Evolutionary conservation across 1,284 basidiomycete genomes (phyloP).

Genomic region (Cystobasidium sp.): DNA sequence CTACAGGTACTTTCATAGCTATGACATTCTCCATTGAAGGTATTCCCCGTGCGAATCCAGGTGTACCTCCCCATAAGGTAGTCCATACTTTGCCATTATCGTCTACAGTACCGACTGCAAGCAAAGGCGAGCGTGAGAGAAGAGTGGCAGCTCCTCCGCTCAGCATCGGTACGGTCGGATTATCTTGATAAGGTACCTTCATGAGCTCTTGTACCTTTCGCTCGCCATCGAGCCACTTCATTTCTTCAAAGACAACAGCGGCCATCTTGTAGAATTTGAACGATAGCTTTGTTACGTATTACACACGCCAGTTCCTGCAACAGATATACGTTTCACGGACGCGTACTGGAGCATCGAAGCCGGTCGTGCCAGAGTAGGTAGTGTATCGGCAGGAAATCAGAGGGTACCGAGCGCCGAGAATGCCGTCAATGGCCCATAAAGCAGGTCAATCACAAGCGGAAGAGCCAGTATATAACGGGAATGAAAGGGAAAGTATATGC

Average conservation of each 20-base stretch:
- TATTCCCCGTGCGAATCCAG: conserved; percentile 35
- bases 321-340: no score
- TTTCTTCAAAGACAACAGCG: conserved; percentile 31
- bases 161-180: conserved; percentile 35
- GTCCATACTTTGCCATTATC: conserved; percentile 33
- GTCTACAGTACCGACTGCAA: conserved; percentile 39
- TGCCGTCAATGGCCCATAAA: no score
- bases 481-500: no score
- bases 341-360: no score
- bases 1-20: conserved; percentile 27
- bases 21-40: conserved; percentile 18
- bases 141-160: conserved; percentile 20
- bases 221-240: conserved; percentile 32
- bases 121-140: conserved; percentile 22
- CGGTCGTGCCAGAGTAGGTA: no score
- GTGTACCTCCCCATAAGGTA: conserved; percentile 27
- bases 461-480: no score
- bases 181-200: conserved; percentile 26
- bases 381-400: no score
- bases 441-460: no score
- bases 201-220: conserved; percentile 36
- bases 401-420: no score
- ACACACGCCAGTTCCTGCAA: no score
- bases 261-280: conserved; percentile 23
- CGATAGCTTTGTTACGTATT: background rate